These are phyloP conservation scores for Ceriops decandra DNA, from an alignment of 345 rosid genomes.

Conservation along the genomic window DNA sequence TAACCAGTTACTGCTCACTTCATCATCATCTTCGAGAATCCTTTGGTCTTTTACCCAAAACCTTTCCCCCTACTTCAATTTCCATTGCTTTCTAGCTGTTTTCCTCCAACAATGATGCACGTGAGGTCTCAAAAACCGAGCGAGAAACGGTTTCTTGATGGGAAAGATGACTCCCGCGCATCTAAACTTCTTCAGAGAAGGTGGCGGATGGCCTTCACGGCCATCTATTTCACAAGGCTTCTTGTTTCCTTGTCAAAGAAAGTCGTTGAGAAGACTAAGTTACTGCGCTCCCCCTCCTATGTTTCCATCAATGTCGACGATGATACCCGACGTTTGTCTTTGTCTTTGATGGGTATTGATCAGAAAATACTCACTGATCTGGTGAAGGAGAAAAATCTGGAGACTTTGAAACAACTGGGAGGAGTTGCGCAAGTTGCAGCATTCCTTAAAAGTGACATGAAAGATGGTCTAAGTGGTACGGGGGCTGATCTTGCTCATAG, in stretches of 20 bases:
- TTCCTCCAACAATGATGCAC: background rate
- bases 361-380: constrained; percentile 16
- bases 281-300: constrained; percentile 25
- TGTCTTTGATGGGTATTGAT: constrained; percentile 10
- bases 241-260: constrained; percentile 33
- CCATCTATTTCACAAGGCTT: constrained; percentile 28
- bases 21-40: too few species aligned
- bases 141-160: constrained; percentile 1
- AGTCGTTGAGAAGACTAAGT: constrained; percentile 3
- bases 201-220: constrained; percentile 30
- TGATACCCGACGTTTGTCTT: background rate
- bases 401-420: constrained; percentile 19
- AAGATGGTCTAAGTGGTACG: constrained; percentile 16
- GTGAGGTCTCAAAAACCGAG: constrained; percentile 1
- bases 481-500: constrained; percentile 22
- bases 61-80: too few species aligned
- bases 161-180: background rate
- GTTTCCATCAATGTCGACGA: constrained; percentile 21
- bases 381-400: constrained; percentile 20
- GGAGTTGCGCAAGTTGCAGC: constrained; percentile 22
- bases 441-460: constrained; percentile 15
- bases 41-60: too few species aligned
- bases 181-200: constrained; percentile 7
- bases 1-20: background rate
- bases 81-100: background rate